Conservation (phyloP, 768 basidiomycete genomes). For the Polyporus arcularius region DNA sequence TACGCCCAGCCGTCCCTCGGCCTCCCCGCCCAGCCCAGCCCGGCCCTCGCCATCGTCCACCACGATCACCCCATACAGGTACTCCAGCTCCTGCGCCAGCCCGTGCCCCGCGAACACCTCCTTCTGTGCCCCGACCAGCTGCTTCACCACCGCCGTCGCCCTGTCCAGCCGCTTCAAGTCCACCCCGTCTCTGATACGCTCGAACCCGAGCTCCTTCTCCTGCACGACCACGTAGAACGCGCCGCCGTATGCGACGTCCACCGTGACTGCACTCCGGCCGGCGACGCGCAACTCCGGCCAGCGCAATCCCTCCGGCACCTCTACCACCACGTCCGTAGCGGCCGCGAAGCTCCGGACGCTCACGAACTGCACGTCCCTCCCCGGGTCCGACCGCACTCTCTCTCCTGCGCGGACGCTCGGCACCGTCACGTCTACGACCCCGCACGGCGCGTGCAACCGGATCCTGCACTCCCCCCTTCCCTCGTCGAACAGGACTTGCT, state of each 20-base stretch:
- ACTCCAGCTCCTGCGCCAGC: slow-evolving; percentile 34
- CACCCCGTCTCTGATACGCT: slow-evolving; percentile 10
- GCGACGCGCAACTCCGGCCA: slow-evolving; percentile 29
- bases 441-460: slow-evolving; percentile 42
- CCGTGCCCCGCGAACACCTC: slow-evolving; percentile 33
- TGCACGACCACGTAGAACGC: slow-evolving; percentile 43
- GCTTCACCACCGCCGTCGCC: slow-evolving; percentile 34
- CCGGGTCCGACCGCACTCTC: slow-evolving; percentile 30
- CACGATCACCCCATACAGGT: slow-evolving; percentile 41
- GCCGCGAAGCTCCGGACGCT: slow-evolving; percentile 39
- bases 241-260: slow-evolving; percentile 41
- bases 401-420: slow-evolving; percentile 22
- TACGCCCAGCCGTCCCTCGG: slow-evolving; percentile 22
- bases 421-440: slow-evolving; percentile 36
- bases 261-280: slow-evolving; percentile 20
- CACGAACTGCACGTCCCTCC: slow-evolving; percentile 35
- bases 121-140: slow-evolving; percentile 20
- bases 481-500: slow-evolving; percentile 24
- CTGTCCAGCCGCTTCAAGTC: slow-evolving; percentile 25
- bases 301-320: slow-evolving; percentile 29
- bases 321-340: slow-evolving; percentile 28
- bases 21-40: slow-evolving; percentile 19
- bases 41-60: slow-evolving; percentile 28
- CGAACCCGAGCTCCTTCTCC: slow-evolving; percentile 37
- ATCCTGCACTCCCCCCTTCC: slow-evolving; percentile 24